Base-by-base conservation (phyloP, 2,329 filamentous ascomycete genomes). In the Chaetomiaceae sp. region DNA sequence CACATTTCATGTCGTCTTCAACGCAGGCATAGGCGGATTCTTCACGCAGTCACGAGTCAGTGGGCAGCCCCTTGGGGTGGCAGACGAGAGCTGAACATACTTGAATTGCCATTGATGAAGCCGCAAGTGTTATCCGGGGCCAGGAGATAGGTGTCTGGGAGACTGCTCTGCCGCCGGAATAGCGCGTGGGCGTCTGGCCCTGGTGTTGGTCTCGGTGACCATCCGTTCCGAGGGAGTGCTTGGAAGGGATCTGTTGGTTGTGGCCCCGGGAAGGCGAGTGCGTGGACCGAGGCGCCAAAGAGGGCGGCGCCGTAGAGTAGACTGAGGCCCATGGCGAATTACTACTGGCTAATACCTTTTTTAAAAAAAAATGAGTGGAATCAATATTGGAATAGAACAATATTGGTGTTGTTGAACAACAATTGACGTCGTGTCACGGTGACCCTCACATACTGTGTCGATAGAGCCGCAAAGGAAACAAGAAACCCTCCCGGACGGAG, bases 41-140 rank as follows among this genome's bases (percentile, higher is more conserved):
- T 71, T 36, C 41, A 32, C 43, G 36, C 9, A 13, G 44, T 32
- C 40, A 44, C 34, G 32, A 8, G 36, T 33, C n/a, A 27, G 32
- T 13, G 10, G 1, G 29, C 5, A 9, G 5, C 18, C 21, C 1
- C n/a, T n/a, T n/a, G 6, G 18, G 20, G 0, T 7, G 3, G 7
- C 14, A 13, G 2, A 5, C 9, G 14, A 5, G n/a, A 29, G 14
- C 11, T 18, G 14, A n/a, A 60, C 63, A 51, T 61, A 73, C 71
- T 67, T 11, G 67, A 50, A 25, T 65, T 66, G 29, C 71, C 76
- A 27, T 67, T 68, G 34, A 79, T 63, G 60, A 69, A 80, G 57
- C 77, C 77, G 54, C 77, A 80, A 0, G 73, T 77, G 55, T 76
- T 75, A 60, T 78, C 75, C 1, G 74, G 72, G 10, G 70, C 76